These are phyloP conservation scores for Collybia sp. DNA, from an alignment of 768 basidiomycete species.

Conservation along the genomic window DNA sequence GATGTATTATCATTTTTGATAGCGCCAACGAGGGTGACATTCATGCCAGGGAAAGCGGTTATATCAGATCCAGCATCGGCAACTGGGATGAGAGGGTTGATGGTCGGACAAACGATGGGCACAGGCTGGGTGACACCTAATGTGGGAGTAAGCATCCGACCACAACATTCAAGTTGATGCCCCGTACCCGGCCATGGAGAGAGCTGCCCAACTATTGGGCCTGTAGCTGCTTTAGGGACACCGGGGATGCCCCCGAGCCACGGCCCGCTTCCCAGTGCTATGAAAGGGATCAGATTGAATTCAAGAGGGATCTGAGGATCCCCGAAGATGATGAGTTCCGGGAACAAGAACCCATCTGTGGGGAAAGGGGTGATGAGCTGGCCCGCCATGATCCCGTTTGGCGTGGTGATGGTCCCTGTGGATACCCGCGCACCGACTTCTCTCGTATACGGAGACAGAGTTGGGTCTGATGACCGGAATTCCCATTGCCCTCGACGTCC, in stretches of 20 bases:
- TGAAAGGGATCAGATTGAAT: constrained; percentile 13
- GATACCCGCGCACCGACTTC: constrained; percentile 11
- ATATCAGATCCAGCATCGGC: constrained; percentile 7
- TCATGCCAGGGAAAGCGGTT: constrained; percentile 5
- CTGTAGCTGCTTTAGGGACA: constrained; percentile 3
- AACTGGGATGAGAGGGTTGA: constrained; percentile 6
- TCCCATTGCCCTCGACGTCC: constrained; percentile 9
- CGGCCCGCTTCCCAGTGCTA: constrained; percentile 11
- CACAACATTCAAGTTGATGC: not conserved
- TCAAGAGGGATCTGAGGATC: constrained; percentile 8
- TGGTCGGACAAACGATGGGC: constrained; percentile 1
- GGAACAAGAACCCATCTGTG: constrained; percentile 9
- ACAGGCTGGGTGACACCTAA: not conserved
- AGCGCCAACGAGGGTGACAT: constrained; percentile 5
- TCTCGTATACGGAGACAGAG: constrained; percentile 11
- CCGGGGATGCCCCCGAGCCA: constrained; percentile 11
- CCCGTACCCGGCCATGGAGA: constrained; percentile 14
- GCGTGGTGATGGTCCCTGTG: constrained; percentile 5
- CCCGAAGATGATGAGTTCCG: constrained; percentile 11
- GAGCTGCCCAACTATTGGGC: constrained; percentile 12
- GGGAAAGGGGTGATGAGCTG: constrained; percentile 13
- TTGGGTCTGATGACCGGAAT: constrained; percentile 6
- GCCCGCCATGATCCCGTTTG: constrained; percentile 12
- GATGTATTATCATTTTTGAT: constrained; percentile 2
- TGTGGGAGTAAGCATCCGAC: too few relatives aligned